phyloP scores from a whole-genome alignment of 2,329 filamentous ascomycete genomes.

The Pseudonectria buxi region DNA sequence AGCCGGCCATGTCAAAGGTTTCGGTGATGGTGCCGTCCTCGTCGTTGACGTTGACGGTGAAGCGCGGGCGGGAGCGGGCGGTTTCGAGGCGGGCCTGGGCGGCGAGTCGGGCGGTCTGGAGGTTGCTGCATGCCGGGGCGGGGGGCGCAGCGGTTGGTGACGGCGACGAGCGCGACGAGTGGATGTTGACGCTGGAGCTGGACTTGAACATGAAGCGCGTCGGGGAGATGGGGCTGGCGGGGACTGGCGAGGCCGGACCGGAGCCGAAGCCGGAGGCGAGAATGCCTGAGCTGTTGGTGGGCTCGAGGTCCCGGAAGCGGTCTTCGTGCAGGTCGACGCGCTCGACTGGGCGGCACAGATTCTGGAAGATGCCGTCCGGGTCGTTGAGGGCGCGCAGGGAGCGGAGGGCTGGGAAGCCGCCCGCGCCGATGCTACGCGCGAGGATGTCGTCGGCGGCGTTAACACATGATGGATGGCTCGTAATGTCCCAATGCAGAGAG shows the following conservation, averaged over 20 bases:
- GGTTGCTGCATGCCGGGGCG: conserved; percentile 34
- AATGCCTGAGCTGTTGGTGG: conserved; percentile 11
- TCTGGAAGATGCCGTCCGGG: conserved; percentile 61
- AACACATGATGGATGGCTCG: conserved; percentile 37
- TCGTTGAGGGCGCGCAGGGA: conserved; percentile 60
- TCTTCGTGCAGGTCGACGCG: conserved; percentile 46
- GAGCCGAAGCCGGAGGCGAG: conserved; percentile 14
- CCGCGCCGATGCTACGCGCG: conserved; percentile 53
- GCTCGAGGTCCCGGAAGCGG: conserved; percentile 31
- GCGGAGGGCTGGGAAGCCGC: conserved; percentile 56
- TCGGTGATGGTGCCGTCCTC: conserved; percentile 46
- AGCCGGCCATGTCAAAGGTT: conserved; percentile 51
- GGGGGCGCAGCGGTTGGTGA: conserved; percentile 10
- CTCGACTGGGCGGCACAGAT: conserved; percentile 57
- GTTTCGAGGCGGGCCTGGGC: conserved; percentile 60
- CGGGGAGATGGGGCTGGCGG: conserved; percentile 20
- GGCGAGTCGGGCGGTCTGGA: conserved; percentile 48
- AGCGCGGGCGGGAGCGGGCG: conserved; percentile 46
- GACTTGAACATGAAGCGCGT: conserved; percentile 26
- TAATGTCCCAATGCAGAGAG: conserved; percentile 59
- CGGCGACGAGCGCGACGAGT: conserved; percentile 11
- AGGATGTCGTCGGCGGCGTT: conserved; percentile 55
- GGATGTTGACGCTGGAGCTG: conserved; percentile 29
- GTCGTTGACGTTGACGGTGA: conserved; percentile 51
- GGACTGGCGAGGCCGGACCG: conserved; percentile 6